phyloP scores from a whole-genome alignment of 768 basidiomycete genomes.

The Kwoniella sp. region DNA sequence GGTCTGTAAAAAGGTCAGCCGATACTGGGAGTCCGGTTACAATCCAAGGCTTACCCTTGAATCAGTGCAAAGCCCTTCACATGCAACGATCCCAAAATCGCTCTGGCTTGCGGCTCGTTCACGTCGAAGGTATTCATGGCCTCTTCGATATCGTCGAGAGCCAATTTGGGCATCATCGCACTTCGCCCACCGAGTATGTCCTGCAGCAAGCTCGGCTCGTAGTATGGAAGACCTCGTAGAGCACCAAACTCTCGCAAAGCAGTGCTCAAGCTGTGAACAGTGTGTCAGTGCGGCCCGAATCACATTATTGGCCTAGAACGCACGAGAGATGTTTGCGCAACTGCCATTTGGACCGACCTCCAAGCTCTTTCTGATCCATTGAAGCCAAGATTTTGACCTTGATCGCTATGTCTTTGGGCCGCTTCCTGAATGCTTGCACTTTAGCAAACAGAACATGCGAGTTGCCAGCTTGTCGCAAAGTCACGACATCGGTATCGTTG shows the following conservation, averaged over 20 bases:
- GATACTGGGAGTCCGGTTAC: background rate
- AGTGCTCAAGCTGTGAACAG: constrained; percentile 68
- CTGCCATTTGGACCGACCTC: constrained; percentile 65
- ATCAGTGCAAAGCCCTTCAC: constrained; percentile 80
- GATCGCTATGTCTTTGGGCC: constrained; percentile 56
- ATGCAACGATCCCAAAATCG: constrained; percentile 70
- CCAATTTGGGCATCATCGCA: constrained; percentile 53
- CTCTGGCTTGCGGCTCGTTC: constrained; percentile 90
- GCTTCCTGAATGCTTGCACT: constrained; percentile 55
- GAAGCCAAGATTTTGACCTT: constrained; percentile 55
- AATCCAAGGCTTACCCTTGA: constrained; percentile 68
- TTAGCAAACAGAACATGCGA: constrained; percentile 65
- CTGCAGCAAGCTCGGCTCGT: constrained; percentile 61
- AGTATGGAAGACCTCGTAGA: constrained; percentile 73
- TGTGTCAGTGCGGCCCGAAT: background rate
- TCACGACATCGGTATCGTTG: constrained; percentile 77
- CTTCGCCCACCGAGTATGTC: constrained; percentile 68
- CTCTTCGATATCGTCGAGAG: constrained; percentile 57
- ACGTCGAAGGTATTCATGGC: constrained; percentile 68
- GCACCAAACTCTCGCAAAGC: constrained; percentile 88
- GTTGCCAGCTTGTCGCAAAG: constrained; percentile 62
- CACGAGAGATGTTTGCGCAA: constrained; percentile 80
- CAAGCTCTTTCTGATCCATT: constrained; percentile 56
- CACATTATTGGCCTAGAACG: constrained; percentile 29
- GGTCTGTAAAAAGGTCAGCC: constrained; percentile 58